phyloP scores from a whole-genome alignment of 495 filamentous ascomycete genomes.

The Cudoniella acicularis region DNA sequence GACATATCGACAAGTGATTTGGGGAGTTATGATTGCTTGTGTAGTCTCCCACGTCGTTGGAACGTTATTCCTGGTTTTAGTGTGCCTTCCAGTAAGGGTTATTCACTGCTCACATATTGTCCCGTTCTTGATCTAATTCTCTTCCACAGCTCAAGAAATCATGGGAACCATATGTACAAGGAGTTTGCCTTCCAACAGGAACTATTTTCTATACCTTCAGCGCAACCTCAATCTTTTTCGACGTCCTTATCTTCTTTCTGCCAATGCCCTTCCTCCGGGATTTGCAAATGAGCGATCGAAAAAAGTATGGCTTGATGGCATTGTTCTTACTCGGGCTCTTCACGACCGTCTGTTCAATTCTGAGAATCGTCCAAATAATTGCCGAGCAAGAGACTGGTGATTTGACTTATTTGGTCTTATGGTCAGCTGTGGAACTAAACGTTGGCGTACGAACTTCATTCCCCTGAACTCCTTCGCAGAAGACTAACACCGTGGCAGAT shows the following conservation, averaged over 20 bases:
- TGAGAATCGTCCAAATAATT: slow-evolving; percentile 55
- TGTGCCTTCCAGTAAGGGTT: background rate
- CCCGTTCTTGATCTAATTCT: too few relatives aligned
- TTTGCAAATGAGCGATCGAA: slow-evolving; percentile 45
- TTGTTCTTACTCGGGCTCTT: slow-evolving; percentile 56
- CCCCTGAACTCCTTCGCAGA: too few relatives aligned
- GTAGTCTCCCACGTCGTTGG: background rate
- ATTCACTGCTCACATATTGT: background rate
- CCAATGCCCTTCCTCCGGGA: slow-evolving; percentile 50
- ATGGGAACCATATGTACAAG: slow-evolving; percentile 37
- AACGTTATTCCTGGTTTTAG: background rate
- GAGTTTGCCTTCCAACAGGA: slow-evolving; percentile 47
- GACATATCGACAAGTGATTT: slow-evolving; percentile 45
- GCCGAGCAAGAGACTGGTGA: slow-evolving; percentile 44
- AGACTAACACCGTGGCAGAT: too few relatives aligned
- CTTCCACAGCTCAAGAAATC: slow-evolving; percentile 41
- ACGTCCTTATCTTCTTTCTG: slow-evolving; percentile 49
- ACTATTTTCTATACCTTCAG: slow-evolving; percentile 51
- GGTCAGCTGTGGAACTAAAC: background rate
- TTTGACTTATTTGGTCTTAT: background rate
- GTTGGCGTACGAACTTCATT: slow-evolving; percentile 24
- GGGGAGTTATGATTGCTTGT: slow-evolving; percentile 4
- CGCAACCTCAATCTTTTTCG: slow-evolving; percentile 49
- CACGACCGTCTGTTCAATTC: slow-evolving; percentile 53
- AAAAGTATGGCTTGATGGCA: slow-evolving; percentile 50